Evolutionary conservation across 2,329 filamentous ascomycete genomes (phyloP), one percentile per base, ranked within the genome.

Genomic region (Aspergillus sp.): DNA sequence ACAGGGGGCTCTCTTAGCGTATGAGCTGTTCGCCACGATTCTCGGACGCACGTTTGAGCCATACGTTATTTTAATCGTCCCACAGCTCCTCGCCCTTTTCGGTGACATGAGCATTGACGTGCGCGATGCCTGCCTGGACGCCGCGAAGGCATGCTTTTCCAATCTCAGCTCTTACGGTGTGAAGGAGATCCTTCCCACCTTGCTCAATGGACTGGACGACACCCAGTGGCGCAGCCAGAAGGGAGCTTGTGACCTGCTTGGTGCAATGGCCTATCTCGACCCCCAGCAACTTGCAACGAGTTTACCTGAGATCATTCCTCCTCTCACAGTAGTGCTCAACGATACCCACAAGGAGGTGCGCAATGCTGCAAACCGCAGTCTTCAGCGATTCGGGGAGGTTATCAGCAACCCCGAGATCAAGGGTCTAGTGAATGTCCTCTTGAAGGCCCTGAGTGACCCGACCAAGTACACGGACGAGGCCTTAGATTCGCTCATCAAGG

Each of bases 271-370:
- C 4, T 98, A 98, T 64, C 80, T 98, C 30, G 93, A 97, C 64
- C 91, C 94, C 5, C 86, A 96, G 55, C 93, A 98, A 66, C 79
- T 98, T 12, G 89, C 93, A 1, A 79, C 85, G 57, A 97, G 90
- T 64, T 73, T 98, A 59, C 93, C 93, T 2, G 90, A 94, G 47
- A 98, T 98, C 57, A 98, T 98, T 56, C 93, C 94, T 28, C 91
- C 94, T 10, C 76, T 98, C 48, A 97, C 94, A 1, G 83, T 85
- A 41, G 93, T 97, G 3, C 74, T 98, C 48, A 98, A 95, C 57
- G 93, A 98, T 72, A 96, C 88, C 60, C 93, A 98, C 72, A 98
- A 98, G 68, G 93, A 98, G 70, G 93, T 98, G 30, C 82, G 93
- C 50, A 75, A 82, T 40, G 90, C 88, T 26, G 93, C 93, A 5